Conservation (phyloP, 805 yeast species). For the Candida suzukii region DNA sequence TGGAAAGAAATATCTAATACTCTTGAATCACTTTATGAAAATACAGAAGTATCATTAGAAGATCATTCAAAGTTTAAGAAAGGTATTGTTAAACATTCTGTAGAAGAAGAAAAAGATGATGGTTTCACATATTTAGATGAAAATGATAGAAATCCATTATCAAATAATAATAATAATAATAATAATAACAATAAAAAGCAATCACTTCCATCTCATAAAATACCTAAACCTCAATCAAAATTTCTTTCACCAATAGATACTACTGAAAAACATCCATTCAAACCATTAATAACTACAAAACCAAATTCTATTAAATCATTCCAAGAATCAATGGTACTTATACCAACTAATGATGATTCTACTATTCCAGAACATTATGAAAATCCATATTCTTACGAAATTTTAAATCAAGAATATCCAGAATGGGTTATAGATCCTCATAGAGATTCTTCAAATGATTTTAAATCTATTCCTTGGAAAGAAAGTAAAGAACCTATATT, state of each 20-base stretch:
- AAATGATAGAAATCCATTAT: constrained; percentile 33
- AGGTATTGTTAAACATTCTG: neutral
- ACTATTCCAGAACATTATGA: constrained; percentile 50
- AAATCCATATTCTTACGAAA: constrained; percentile 81
- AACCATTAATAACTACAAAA: constrained; percentile 62
- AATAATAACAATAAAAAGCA: constrained; percentile 4
- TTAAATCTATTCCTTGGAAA: constrained; percentile 53
- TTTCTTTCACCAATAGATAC: constrained; percentile 53
- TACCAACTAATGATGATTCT: constrained; percentile 26
- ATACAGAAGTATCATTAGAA: constrained; percentile 64
- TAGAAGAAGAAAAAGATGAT: constrained; percentile 4
- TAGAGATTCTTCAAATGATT: constrained; percentile 27
- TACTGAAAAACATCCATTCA: constrained; percentile 69
- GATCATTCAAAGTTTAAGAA: constrained; percentile 21
- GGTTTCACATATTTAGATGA: constrained; percentile 48
- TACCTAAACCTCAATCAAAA: constrained; percentile 57
- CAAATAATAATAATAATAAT: no score
- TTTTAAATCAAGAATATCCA: constrained; percentile 64
- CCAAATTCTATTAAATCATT: constrained; percentile 61
- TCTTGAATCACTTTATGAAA: constrained; percentile 70
- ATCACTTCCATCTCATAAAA: constrained; percentile 8
- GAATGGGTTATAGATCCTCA: constrained; percentile 40
- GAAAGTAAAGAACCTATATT: constrained; percentile 54
- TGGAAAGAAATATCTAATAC: constrained; percentile 61
- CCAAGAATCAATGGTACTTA: constrained; percentile 40